These are phyloP conservation scores for Drechslerella coelobrocha DNA, from an alignment of 2,329 filamentous ascomycete genomes.

Conservation along the genomic window DNA sequence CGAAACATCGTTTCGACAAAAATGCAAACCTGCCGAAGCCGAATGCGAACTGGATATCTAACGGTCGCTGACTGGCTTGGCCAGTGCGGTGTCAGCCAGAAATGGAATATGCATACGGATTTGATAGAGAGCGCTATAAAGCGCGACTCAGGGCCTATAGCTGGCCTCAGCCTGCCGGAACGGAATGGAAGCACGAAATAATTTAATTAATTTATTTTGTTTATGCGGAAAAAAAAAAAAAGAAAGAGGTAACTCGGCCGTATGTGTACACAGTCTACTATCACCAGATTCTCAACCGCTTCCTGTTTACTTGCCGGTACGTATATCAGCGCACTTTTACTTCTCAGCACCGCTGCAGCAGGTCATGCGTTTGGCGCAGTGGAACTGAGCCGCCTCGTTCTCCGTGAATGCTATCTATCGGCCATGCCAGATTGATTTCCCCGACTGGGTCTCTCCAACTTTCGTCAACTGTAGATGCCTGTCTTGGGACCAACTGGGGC, in stretches of 20 bases:
- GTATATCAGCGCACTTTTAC: not conserved
- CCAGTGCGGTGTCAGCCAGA: not conserved
- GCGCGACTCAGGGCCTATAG: not conserved
- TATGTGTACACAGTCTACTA: slow-evolving; percentile 9
- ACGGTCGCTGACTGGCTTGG: not conserved
- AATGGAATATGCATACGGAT: not conserved
- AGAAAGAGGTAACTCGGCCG: slow-evolving; percentile 13
- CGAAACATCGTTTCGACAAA: slow-evolving; percentile 44
- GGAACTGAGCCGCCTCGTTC: slow-evolving; percentile 9
- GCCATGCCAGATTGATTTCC: slow-evolving; percentile 32
- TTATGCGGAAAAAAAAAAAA: slow-evolving; percentile 30
- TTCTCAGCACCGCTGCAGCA: not conserved
- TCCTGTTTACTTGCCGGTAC: not conserved
- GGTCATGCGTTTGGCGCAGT: not conserved
- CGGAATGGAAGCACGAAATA: slow-evolving; percentile 34
- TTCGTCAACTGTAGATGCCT: slow-evolving; percentile 4
- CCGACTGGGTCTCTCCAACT: slow-evolving; percentile 6
- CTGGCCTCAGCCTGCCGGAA: slow-evolving; percentile 35
- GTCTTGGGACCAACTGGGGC: slow-evolving; percentile 44
- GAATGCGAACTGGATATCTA: slow-evolving; percentile 21
- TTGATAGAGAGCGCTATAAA: not conserved
- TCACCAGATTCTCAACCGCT: slow-evolving; percentile 31
- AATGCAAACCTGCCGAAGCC: slow-evolving; percentile 15
- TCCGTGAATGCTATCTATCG: slow-evolving; percentile 20
- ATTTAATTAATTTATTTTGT: no score